Evolutionary conservation across 2,329 filamentous ascomycete genomes (phyloP), one percentile per base, ranked within the genome.

Genomic region (Cyclaneusma minus): DNA sequence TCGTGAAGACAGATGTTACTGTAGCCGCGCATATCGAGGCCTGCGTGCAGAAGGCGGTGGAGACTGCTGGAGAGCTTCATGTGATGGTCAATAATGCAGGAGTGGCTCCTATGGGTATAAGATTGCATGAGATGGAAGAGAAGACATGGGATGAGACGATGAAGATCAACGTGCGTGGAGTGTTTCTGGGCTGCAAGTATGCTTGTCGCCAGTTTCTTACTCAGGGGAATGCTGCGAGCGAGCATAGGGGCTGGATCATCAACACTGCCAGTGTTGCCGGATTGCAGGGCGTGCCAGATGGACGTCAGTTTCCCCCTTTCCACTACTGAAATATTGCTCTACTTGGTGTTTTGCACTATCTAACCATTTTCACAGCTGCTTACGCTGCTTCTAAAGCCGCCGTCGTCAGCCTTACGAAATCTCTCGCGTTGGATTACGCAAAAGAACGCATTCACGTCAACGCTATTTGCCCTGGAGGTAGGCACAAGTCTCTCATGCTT

Each of bases 11-110:
- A 0, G 55, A 64, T 30, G 58, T 63, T 3, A 53, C 49, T 6
- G 38, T 49, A 5, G 44, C 45, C 0, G 27, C 25, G 2, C 41
- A 49, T 1, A 44, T 61, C 6, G 48, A 58, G 28, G 35, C 31
- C 0, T 25, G 61, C 14, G 42, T 64, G 1, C 13, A 44, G 4
- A 23, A 27, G 3, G 40, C 52, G 2, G 54, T 55, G 3, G 30
- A 38, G n/a, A 35, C 36, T 10, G 54, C 47, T 34, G 54, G 56
- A 3, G 35, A 54, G 18, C 27, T 61, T 4, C 55, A 61, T 35
- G 52, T 62, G 54, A 40, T 63, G 25, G 54, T 58, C 22, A 60
- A 60, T 29, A 60, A 60, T 34, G 60, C 65, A 0, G 66, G 66
- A 0, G 54, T 68, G 1, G 50, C 45, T 0, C 22, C 53, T 4